Evolutionary conservation across 352 stramenopile species (phyloP).

Genomic region (Pythium sukuiense): DNA sequence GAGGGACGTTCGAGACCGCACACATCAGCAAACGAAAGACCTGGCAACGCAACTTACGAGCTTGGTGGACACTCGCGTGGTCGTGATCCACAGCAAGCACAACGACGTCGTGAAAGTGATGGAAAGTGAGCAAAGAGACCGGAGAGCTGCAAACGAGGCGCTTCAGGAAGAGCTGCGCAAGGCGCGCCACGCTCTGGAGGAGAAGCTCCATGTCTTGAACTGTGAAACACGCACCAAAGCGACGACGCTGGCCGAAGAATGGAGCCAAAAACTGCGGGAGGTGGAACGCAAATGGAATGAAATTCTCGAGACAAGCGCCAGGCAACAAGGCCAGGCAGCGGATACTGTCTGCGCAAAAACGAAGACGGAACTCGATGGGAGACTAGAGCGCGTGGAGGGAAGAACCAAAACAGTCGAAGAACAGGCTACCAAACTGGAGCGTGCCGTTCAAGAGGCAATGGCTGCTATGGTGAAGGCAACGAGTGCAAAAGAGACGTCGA

Average conservation of each 20-base stretch:
- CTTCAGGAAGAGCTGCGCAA: constrained; percentile 48
- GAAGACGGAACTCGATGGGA: constrained; percentile 9
- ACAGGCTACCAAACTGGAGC: constrained; percentile 4
- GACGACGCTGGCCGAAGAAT: constrained; percentile 28
- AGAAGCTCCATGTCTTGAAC: constrained; percentile 40
- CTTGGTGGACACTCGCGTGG: constrained; percentile 7
- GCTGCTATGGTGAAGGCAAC: constrained; percentile 5
- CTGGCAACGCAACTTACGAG: not conserved
- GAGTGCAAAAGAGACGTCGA: constrained; percentile 1
- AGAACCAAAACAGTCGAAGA: constrained; percentile 24
- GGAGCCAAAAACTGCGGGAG: constrained; percentile 34
- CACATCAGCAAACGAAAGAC: constrained; percentile 14
- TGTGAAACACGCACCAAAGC: constrained; percentile 43
- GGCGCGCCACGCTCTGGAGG: constrained; percentile 46
- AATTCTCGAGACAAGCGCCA: constrained; percentile 1
- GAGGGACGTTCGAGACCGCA: constrained; percentile 17
- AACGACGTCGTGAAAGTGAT: constrained; percentile 23
- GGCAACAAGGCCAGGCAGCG: not conserved
- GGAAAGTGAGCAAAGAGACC: constrained; percentile 49
- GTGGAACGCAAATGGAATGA: constrained; percentile 25
- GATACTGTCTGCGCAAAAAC: not conserved
- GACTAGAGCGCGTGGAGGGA: constrained; percentile 31
- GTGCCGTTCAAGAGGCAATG: not conserved
- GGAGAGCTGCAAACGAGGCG: constrained; percentile 37
- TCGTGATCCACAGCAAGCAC: constrained; percentile 14